These are phyloP conservation scores for Brassica incana DNA, from an alignment of 345 rosid genomes.

Conservation along the genomic window DNA sequence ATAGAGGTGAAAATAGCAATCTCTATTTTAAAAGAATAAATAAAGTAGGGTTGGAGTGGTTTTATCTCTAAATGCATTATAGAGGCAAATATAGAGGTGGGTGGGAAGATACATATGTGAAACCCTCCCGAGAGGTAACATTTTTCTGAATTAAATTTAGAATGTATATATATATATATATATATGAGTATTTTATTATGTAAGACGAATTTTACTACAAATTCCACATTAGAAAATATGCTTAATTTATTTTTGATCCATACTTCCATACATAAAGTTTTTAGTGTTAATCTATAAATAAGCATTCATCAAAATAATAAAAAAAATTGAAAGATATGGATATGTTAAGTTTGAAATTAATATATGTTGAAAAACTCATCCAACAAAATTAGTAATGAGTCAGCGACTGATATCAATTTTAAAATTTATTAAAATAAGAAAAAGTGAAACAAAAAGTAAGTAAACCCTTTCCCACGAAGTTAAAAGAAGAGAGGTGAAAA, in stretches of 20 bases:
- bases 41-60: too few species aligned
- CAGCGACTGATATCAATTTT: background rate
- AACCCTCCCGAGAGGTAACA: background rate
- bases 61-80: too few species aligned
- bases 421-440: background rate
- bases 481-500: constrained; percentile 2
- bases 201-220: background rate
- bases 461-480: constrained; percentile 34
- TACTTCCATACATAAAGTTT: background rate
- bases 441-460: constrained; percentile 30
- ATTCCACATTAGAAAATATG: background rate
- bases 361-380: background rate
- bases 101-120: background rate
- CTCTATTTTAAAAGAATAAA: too few species aligned
- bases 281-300: background rate
- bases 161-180: background rate
- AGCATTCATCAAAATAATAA: background rate
- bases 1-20: too few species aligned
- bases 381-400: background rate
- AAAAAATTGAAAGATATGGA: background rate
- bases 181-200: background rate
- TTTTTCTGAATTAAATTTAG: background rate
- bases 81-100: too few species aligned
- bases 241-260: background rate
- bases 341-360: background rate